Evolutionary conservation across 768 basidiomycete genomes (phyloP).

Genomic region (Phlebiopsis gigantea): DNA sequence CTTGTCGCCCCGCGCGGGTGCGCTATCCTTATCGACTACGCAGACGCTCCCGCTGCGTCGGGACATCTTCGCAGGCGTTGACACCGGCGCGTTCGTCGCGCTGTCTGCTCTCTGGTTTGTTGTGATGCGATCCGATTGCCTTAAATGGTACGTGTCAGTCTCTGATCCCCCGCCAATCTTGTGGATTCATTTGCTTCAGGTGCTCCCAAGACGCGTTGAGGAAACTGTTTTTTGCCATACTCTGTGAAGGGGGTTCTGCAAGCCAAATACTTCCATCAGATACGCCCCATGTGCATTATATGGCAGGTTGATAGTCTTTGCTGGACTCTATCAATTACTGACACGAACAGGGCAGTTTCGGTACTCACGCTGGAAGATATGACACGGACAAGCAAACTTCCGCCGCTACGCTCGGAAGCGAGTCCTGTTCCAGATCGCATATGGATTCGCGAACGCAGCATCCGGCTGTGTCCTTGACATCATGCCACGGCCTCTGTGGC

Average conservation of each 20-base stretch:
- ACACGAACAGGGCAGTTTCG: not conserved
- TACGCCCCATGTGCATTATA: not conserved
- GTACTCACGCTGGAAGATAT: too few species aligned
- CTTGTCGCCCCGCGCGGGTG: not conserved
- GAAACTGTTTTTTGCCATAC: not conserved
- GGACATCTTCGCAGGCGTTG: not conserved
- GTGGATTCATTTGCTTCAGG: not conserved
- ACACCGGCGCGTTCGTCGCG: not conserved
- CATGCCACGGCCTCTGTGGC: not conserved
- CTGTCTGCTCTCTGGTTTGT: not conserved
- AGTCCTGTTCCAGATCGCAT: not conserved
- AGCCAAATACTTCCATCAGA: not conserved
- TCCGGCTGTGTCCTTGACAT: not conserved
- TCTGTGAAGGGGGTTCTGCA: not conserved
- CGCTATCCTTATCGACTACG: not conserved
- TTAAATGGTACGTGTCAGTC: not conserved
- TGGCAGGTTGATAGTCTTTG: not conserved
- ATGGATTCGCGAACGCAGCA: not conserved
- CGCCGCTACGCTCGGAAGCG: not conserved
- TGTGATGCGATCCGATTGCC: not conserved
- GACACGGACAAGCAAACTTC: too few species aligned
- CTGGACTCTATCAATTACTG: not conserved
- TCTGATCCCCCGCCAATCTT: not conserved
- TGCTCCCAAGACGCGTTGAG: not conserved
- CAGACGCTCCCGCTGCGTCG: not conserved